Percentiles rank a stretch among this genome's conserved stretches.
Evolutionary conservation across 2,329 filamentous ascomycete species (phyloP).

Genomic region (Fusarium chuoi): DNA sequence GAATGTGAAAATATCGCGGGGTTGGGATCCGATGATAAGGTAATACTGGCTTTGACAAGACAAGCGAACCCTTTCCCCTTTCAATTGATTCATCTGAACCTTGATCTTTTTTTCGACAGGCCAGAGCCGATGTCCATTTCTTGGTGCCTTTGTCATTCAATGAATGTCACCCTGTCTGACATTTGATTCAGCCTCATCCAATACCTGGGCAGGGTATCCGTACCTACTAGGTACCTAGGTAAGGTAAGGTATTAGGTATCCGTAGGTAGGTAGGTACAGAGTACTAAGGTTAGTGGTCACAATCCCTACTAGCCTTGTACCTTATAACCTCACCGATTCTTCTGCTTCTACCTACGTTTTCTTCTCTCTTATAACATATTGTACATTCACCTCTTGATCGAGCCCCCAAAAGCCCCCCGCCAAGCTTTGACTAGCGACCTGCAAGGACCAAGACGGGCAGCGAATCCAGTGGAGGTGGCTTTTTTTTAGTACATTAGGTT

Average conservation of each 20-base stretch:
- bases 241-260: no score
- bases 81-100: neutral
- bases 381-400: neutral
- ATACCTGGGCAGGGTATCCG: neutral
- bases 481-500: slow-evolving; percentile 20
- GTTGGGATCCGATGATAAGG: neutral
- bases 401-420: slow-evolving; percentile 1
- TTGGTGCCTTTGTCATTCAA: slow-evolving; percentile 3
- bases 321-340: slow-evolving; percentile 28
- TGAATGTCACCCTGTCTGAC: slow-evolving; percentile 28
- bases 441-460: slow-evolving; percentile 4
- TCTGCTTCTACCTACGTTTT: neutral
- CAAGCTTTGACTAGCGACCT: slow-evolving; percentile 33
- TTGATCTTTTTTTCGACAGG: neutral
- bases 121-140: neutral
- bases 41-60: neutral
- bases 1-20: slow-evolving; percentile 20
- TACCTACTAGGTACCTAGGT: no score
- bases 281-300: neutral
- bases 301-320: neutral
- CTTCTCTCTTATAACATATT: neutral
- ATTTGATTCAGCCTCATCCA: slow-evolving; percentile 23
- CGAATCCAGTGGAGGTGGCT: slow-evolving; percentile 17
- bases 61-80: neutral
- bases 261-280: neutral